A percentile compares a stretch with the other conserved stretches of the same genome.
Conservation (phyloP, 768 basidiomycete genomes). For the Suillus americanus region DNA sequence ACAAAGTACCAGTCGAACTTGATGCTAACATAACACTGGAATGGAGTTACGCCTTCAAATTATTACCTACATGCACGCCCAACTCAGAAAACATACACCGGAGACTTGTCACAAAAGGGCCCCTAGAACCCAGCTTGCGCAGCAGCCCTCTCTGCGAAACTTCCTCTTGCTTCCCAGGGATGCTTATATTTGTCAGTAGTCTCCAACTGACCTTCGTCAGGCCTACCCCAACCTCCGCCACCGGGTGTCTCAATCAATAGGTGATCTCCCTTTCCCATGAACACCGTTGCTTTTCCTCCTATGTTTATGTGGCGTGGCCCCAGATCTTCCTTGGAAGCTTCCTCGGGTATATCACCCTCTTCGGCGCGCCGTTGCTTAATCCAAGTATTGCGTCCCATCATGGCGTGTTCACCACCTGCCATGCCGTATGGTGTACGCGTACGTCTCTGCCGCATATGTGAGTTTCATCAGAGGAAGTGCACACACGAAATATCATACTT, state of each 20-base stretch:
- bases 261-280: constrained; percentile 86
- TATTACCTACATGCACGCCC: background rate
- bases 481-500: constrained; percentile 48
- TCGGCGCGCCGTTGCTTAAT: constrained; percentile 63
- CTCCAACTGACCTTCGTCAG: constrained; percentile 15
- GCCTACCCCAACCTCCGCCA: constrained; percentile 80
- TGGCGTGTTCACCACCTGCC: constrained; percentile 74
- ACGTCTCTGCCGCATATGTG: constrained; percentile 52
- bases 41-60: background rate
- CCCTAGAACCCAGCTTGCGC: constrained; percentile 59
- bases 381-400: constrained; percentile 85
- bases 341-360: constrained; percentile 63
- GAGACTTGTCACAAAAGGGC: background rate
- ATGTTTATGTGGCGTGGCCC: constrained; percentile 72
- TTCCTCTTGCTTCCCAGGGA: constrained; percentile 72
- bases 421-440: constrained; percentile 86
- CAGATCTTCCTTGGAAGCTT: constrained; percentile 23
- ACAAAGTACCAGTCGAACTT: background rate
- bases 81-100: background rate
- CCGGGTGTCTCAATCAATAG: constrained; percentile 87
- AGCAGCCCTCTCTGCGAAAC: constrained; percentile 61
- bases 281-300: constrained; percentile 84
- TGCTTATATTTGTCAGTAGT: constrained; percentile 29
- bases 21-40: background rate
- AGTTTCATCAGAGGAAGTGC: constrained; percentile 1